Base-by-base conservation (phyloP, 257 asterid species). In the Solanum paucissectum region DNA sequence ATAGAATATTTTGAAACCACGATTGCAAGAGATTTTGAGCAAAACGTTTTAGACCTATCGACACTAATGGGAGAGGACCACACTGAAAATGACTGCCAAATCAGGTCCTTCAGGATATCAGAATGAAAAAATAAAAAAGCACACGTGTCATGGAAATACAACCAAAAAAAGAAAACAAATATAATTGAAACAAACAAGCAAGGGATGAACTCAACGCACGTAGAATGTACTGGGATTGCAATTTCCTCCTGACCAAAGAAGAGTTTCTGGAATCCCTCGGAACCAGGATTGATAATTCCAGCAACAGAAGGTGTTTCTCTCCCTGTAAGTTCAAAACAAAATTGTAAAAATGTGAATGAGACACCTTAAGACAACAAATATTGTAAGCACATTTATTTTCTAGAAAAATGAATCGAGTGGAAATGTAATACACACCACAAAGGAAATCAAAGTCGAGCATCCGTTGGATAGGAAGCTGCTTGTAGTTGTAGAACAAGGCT, bases 381-480 rank as follows among this genome's bases (percentile, higher is more conserved):
- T 20, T 49, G 20, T 18, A 49, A 9, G 68, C 32, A 29, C 5
- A 32, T 49, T 13, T 49, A 49, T 3, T 82, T 82, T 10, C 20
- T 10, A 49, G 86, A 82, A 82, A 14, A 20, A 49, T 5, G 69
- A 32, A 37, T 62, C 32, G 89, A 84, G 27, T 40, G 58, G 34
- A 49, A 29, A 49, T 82, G 29, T 52, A 82, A 32, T 32, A 49
- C 93, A 64, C 81, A 97, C 99, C 99, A 89, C 98, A 97, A 81
- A 97, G 98, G 93, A 97, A 95, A 91, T 97, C 99, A 91, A 97
- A 97, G 92, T 97, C 99, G 83, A 97, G 99, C 99, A 97, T 97
- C 90, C 99, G 97, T 92, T 97, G 99, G 87, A 97, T 93, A 6
- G 99, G 99, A 83, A 95, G 94, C 84, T 97, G 98, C 96, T 97